A percentile compares a stretch with the other conserved stretches of the same genome.
Evolutionary conservation across 169 alveolate species (phyloP).

Genomic region (Cryptosporidium meleagridis): DNA sequence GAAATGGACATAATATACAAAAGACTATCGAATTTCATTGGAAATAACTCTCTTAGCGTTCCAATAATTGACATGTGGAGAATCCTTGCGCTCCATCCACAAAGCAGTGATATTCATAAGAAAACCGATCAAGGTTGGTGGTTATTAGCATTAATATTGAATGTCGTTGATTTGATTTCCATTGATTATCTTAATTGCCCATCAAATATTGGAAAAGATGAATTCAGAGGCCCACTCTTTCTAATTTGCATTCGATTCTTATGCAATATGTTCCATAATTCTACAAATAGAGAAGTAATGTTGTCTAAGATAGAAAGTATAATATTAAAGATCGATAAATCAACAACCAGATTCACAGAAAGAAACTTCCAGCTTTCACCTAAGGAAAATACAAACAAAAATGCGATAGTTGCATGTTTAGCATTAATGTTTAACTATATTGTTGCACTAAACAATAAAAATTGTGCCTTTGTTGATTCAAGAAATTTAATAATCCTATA

Average conservation of each 20-base stretch:
- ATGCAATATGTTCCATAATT: slow-evolving; percentile 41
- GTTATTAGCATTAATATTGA: slow-evolving; percentile 21
- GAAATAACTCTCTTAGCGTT: not conserved
- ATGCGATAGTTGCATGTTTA: slow-evolving; percentile 17
- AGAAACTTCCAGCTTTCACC: not conserved
- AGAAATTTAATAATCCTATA: slow-evolving; percentile 3
- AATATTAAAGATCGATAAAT: not conserved
- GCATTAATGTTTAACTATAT: slow-evolving; percentile 30
- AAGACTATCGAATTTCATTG: slow-evolving; percentile 13
- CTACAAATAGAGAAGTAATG: slow-evolving; percentile 65
- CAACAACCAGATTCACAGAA: not conserved
- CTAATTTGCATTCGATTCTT: slow-evolving; percentile 22
- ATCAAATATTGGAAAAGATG: not conserved
- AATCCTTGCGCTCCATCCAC: slow-evolving; percentile 70
- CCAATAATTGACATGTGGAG: slow-evolving; percentile 65
- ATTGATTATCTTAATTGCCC: not conserved
- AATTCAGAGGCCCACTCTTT: slow-evolving; percentile 3
- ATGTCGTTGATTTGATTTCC: slow-evolving; percentile 21
- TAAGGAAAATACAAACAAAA: slow-evolving; percentile 6
- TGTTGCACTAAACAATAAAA: slow-evolving; percentile 18
- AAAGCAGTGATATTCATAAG: slow-evolving; percentile 72
- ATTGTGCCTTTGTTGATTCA: not conserved
- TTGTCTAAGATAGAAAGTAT: not conserved
- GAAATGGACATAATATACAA: slow-evolving; percentile 59
- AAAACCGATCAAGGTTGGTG: slow-evolving; percentile 73